Evolutionary conservation across 495 filamentous ascomycete species (phyloP).

Genomic region (Hyaloscypha variabilis): DNA sequence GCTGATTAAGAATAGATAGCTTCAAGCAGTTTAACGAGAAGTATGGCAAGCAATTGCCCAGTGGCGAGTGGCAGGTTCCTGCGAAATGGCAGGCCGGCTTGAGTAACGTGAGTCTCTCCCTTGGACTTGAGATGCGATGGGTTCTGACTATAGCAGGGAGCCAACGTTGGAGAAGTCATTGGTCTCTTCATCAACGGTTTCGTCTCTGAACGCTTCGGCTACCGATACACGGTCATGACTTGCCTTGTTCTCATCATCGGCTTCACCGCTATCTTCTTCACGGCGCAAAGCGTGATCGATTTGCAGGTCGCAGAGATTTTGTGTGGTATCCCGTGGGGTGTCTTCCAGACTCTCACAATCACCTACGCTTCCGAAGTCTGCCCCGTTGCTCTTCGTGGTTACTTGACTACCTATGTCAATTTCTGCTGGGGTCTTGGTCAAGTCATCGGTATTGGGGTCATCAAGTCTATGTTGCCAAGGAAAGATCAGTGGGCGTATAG

Average conservation of each 20-base stretch:
- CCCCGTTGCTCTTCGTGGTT: conserved; percentile 71
- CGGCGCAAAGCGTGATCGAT: conserved; percentile 66
- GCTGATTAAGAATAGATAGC: conserved; percentile 39
- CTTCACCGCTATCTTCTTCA: conserved; percentile 79
- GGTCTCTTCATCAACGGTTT: conserved; percentile 77
- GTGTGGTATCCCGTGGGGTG: conserved; percentile 77
- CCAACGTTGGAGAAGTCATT: conserved; percentile 76
- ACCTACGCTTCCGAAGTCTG: conserved; percentile 83
- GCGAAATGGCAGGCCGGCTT: conserved; percentile 79
- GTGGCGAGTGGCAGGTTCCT: conserved; percentile 68
- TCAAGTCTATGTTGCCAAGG: conserved; percentile 63
- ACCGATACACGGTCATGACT: conserved; percentile 68
- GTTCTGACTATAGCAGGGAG: conserved; percentile 44
- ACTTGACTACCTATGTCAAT: conserved; percentile 81
- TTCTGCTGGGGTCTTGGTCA: conserved; percentile 85
- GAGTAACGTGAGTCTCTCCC: conserved; percentile 54
- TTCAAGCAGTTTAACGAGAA: conserved; percentile 67
- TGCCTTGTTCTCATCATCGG: conserved; percentile 66
- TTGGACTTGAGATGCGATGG: neutral
- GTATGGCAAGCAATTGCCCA: conserved; percentile 59
- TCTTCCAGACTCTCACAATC: conserved; percentile 78
- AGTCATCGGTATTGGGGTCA: conserved; percentile 73
- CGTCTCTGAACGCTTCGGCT: conserved; percentile 76
- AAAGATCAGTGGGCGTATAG: conserved; percentile 67
- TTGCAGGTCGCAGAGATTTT: conserved; percentile 76